A percentile compares a stretch with the other conserved stretches of the same genome.
These are phyloP conservation scores for Escallonia rubra DNA, from an alignment of 129 eudicot genomes.

Conservation along the genomic window DNA sequence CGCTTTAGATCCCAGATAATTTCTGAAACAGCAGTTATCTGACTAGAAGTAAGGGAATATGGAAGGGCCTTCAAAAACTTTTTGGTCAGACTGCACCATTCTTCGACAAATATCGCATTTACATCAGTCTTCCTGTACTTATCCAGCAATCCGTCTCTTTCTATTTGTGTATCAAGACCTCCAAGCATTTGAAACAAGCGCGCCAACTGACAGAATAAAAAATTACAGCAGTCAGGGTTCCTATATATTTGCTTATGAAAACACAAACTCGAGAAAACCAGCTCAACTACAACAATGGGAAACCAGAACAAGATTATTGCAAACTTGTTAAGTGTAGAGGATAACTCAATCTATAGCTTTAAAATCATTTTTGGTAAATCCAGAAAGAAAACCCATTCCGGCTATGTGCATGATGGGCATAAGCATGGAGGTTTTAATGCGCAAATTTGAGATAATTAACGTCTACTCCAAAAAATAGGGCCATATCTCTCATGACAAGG, in stretches of 20 bases:
- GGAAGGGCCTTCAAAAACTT: conserved; percentile 67
- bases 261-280: neutral
- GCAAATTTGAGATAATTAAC: too few relatives aligned
- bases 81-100: conserved; percentile 75
- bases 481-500: too few relatives aligned
- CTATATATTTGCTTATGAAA: neutral
- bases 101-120: conserved; percentile 42
- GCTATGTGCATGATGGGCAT: too few relatives aligned
- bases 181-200: conserved; percentile 92
- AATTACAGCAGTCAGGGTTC: neutral
- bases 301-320: neutral
- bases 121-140: conserved; percentile 61
- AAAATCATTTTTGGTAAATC: too few relatives aligned
- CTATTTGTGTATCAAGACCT: conserved; percentile 80
- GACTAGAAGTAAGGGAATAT: conserved; percentile 80
- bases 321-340: neutral
- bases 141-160: conserved; percentile 76
- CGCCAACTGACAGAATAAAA: conserved; percentile 49
- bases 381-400: too few relatives aligned
- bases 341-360: neutral
- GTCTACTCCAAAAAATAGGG: too few relatives aligned
- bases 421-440: too few relatives aligned
- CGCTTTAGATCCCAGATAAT: conserved; percentile 94
- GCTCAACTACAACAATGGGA: neutral
- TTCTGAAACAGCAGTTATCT: conserved; percentile 75